phyloP scores from a whole-genome alignment of 495 filamentous ascomycete species.

The Xylaria curta region DNA sequence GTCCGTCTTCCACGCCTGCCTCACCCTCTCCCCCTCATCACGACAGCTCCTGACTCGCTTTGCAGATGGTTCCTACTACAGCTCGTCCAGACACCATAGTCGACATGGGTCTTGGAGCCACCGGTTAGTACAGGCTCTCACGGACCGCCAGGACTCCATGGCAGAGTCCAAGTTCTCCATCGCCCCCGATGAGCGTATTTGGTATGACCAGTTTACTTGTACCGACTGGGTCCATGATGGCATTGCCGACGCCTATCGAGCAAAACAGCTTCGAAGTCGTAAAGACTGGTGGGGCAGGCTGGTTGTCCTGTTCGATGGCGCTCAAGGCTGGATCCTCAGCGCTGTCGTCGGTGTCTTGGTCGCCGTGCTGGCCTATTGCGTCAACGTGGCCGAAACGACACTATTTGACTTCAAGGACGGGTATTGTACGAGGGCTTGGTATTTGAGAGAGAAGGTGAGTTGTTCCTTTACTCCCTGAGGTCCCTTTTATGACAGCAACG shows the following conservation, averaged over 20 bases:
- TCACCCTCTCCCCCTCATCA: background rate
- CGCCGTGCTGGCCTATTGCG: slow-evolving; percentile 83
- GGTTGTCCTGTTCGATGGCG: slow-evolving; percentile 78
- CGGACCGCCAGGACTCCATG: slow-evolving; percentile 56
- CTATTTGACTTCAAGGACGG: slow-evolving; percentile 92
- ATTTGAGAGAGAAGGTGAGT: slow-evolving; percentile 68
- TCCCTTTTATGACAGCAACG: background rate
- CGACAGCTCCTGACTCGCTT: slow-evolving; percentile 22
- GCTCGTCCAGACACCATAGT: slow-evolving; percentile 64
- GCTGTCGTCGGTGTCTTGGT: slow-evolving; percentile 89
- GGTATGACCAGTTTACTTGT: slow-evolving; percentile 99
- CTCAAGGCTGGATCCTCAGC: slow-evolving; percentile 94
- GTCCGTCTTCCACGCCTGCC: slow-evolving; percentile 35
- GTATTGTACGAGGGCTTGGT: slow-evolving; percentile 77
- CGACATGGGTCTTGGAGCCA: slow-evolving; percentile 67
- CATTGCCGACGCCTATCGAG: slow-evolving; percentile 89
- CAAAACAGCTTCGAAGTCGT: slow-evolving; percentile 78
- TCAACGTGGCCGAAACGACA: slow-evolving; percentile 82
- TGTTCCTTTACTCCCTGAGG: background rate
- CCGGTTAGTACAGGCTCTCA: slow-evolving; percentile 58
- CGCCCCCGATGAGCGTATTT: slow-evolving; percentile 83
- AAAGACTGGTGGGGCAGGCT: slow-evolving; percentile 86
- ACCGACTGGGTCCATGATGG: slow-evolving; percentile 99
- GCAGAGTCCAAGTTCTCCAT: slow-evolving; percentile 65
- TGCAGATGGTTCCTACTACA: slow-evolving; percentile 33